Base-by-base conservation (phyloP, 495 filamentous ascomycete species). In the Penicillium mononematosum region DNA sequence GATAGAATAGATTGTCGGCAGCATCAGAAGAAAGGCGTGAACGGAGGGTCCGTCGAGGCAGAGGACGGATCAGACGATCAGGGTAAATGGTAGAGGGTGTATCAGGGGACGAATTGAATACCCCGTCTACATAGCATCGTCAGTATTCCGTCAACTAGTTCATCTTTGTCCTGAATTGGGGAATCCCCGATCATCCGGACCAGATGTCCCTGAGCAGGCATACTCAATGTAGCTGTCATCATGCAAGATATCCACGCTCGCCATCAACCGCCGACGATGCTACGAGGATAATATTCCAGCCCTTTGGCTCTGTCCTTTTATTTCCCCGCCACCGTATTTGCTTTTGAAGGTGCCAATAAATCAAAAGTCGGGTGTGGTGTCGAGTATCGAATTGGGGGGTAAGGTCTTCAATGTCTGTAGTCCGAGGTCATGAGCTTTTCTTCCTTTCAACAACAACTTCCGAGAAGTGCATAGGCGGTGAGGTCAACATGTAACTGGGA, bases 51-150 rank as follows among this genome's bases (percentile, higher is more conserved):
- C 90, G 85, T 74, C 88, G 94, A 32, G 95, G 95, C 52, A 99
- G 80, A 47, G 95, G 95, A 41, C 92, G 89, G 67, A 99, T 98
- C 55, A 92, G 87, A 63, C 95, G 85, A 64, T 95, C 89, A 59
- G 90, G 90, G 67, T 90, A 94, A 61, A 89, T 71, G 32, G 86
- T 78, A 48, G 91, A 92, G 50, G 80, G 78, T 46, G 87, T 85
- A 71, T 94, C 89, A 63, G 87, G 80, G 70, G 86, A 84, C 81
- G 77, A 71, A 53, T 77, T 76, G 65, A 77, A 78, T 67, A 73
- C 72, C 70, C 76, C 76, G 72, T 76, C 76, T 79, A 68, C 66
- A 66, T 60, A 63, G 57, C 64, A 70, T 64, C 61, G 64, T 79
- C 71, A 78, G 75, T 69, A 77, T 69, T 63, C 66, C 72, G 59